Percentiles rank a stretch among this genome's conserved stretches.
Conservation (phyloP, 176 grass and related monocot species). For the Triticum monococcum region DNA sequence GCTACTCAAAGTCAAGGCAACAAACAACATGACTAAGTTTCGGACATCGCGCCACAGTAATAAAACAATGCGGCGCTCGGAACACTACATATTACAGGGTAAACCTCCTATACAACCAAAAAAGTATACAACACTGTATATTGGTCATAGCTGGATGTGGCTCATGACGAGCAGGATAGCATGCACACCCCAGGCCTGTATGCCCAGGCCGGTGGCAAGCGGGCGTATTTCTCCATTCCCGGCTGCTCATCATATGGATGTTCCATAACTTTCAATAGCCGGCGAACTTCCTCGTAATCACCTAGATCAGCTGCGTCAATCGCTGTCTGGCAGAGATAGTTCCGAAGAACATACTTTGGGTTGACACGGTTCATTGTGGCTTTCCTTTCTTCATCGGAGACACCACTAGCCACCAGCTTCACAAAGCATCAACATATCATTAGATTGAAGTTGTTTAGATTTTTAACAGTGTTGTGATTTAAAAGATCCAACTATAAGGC, state of each 20-base stretch:
- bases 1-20: neutral
- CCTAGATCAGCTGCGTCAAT: conserved; percentile 79
- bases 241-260: conserved; percentile 78
- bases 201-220: conserved; percentile 90
- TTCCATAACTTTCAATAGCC: conserved; percentile 76
- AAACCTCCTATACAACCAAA: conserved; percentile 31
- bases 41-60: conserved; percentile 3
- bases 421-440: conserved; percentile 9
- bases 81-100: conserved; percentile 13
- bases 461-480: neutral
- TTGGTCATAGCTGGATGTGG: neutral
- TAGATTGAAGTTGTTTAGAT: neutral
- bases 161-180: conserved; percentile 96
- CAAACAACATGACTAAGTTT: conserved; percentile 5
- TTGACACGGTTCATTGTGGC: conserved; percentile 73
- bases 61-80: conserved; percentile 31
- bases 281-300: conserved; percentile 67
- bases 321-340: conserved; percentile 87
- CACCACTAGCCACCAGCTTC: conserved; percentile 61
- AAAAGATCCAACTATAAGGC: neutral
- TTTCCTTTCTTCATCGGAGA: conserved; percentile 76
- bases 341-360: conserved; percentile 86
- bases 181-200: conserved; percentile 98
- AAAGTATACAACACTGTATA: neutral
- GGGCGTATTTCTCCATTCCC: conserved; percentile 88